Evolutionary conservation across 345 rosid species (phyloP).

Genomic region (Lepidium sativum): DNA sequence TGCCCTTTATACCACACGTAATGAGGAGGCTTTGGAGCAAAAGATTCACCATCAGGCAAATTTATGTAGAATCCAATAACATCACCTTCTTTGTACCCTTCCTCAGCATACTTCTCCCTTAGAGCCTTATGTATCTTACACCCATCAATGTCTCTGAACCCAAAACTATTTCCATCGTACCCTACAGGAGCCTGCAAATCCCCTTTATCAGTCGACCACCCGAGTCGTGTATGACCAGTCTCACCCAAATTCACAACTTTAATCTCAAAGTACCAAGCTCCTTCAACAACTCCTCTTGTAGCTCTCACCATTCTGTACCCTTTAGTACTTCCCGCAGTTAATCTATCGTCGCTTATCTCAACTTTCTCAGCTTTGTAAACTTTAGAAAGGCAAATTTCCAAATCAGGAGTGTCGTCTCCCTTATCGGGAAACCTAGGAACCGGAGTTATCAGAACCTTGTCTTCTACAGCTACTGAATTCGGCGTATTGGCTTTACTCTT

Average conservation of each 20-base stretch:
- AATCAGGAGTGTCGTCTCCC: slow-evolving; percentile 61
- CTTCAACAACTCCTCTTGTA: slow-evolving; percentile 85
- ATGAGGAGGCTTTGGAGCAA: slow-evolving; percentile 69
- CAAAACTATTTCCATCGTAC: slow-evolving; percentile 83
- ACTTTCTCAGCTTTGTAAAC: slow-evolving; percentile 97
- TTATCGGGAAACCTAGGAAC: slow-evolving; percentile 75
- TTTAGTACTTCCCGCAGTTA: slow-evolving; percentile 80
- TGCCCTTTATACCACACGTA: slow-evolving; percentile 87
- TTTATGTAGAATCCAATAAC: slow-evolving; percentile 85
- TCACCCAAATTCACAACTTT: slow-evolving; percentile 70
- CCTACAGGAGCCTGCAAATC: slow-evolving; percentile 99
- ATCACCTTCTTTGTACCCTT: slow-evolving; percentile 89
- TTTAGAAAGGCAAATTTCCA: slow-evolving; percentile 69
- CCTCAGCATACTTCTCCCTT: slow-evolving; percentile 81
- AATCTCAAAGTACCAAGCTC: slow-evolving; percentile 96
- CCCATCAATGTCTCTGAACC: slow-evolving; percentile 93
- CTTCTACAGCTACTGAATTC: slow-evolving; percentile 47
- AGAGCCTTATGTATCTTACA: slow-evolving; percentile 91
- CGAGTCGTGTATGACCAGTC: slow-evolving; percentile 88
- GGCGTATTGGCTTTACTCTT: slow-evolving; percentile 59
- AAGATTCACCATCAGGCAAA: slow-evolving; percentile 71
- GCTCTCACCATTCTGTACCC: slow-evolving; percentile 98
- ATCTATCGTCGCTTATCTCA: slow-evolving; percentile 73
- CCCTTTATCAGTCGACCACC: slow-evolving; percentile 94
- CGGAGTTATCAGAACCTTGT: slow-evolving; percentile 64